Evolutionary conservation across 140 eudicot genomes (phyloP).

Genomic region (Stevia rebaudiana): DNA sequence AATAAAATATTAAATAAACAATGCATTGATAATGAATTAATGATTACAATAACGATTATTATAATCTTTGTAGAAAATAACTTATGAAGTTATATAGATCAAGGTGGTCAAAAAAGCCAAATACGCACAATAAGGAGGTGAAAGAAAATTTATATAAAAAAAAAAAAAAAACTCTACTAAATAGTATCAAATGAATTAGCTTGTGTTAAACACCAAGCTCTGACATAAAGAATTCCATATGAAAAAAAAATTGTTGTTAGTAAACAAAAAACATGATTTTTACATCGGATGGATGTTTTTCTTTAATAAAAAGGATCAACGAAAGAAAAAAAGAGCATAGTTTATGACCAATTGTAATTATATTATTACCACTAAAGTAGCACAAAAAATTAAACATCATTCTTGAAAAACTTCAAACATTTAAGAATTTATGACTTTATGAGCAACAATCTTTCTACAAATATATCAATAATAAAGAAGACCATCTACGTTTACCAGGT

Average conservation of each 20-base stretch:
- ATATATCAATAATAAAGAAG: neutral
- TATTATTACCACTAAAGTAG: neutral
- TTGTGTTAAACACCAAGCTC: too few relatives aligned
- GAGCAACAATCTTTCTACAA: neutral
- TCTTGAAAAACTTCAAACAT: neutral
- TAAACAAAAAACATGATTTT: too few relatives aligned
- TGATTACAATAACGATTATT: neutral
- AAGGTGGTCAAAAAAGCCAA: too few relatives aligned
- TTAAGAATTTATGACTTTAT: neutral
- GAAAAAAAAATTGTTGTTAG: too few relatives aligned
- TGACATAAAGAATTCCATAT: too few relatives aligned
- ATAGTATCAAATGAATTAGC: too few relatives aligned
- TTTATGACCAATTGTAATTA: neutral
- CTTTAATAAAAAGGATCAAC: neutral
- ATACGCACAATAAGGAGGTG: too few relatives aligned
- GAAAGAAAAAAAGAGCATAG: neutral
- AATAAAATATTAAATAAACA: neutral
- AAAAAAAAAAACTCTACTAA: too few relatives aligned
- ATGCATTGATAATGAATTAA: neutral
- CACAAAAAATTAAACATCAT: neutral
- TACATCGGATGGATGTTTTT: too few relatives aligned
- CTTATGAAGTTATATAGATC: too few relatives aligned
- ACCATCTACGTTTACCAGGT: neutral
- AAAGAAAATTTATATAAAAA: too few relatives aligned
- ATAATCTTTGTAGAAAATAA: neutral